Evolutionary conservation across 176 grass and related monocot species (phyloP).

Genomic region (Musa acuminata): DNA sequence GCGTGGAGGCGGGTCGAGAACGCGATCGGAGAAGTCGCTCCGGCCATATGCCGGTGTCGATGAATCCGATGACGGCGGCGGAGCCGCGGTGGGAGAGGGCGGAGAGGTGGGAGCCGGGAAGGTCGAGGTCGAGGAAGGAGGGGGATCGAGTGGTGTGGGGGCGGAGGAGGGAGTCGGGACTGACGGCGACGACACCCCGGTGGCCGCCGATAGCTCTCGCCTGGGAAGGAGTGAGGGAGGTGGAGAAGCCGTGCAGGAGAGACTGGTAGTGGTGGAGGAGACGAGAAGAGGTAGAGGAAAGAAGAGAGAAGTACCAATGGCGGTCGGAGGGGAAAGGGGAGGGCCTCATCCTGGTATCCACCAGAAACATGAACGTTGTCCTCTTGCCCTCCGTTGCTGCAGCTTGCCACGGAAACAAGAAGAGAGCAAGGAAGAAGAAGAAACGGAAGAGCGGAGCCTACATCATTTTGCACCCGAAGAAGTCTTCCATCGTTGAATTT

Average conservation of each 20-base stretch:
- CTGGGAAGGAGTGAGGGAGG: conserved; percentile 42
- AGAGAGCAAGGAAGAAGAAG: background rate
- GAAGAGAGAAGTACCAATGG: conserved; percentile 74
- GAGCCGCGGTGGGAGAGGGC: conserved; percentile 37
- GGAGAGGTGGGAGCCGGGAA: conserved; percentile 49
- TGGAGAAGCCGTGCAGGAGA: conserved; percentile 49
- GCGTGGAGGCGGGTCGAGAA: conserved; percentile 45
- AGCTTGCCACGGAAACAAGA: background rate
- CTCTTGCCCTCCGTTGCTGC: background rate
- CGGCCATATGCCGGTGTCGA: conserved; percentile 95
- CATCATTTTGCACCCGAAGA: no score
- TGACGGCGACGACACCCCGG: conserved; percentile 47
- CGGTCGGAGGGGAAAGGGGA: conserved; percentile 39
- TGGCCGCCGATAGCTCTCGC: conserved; percentile 43
- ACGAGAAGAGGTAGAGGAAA: conserved; percentile 20
- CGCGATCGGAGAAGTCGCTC: conserved; percentile 75
- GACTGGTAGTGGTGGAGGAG: conserved; percentile 74
- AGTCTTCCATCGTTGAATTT: no score
- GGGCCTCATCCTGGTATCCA: background rate
- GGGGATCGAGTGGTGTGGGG: conserved; percentile 90
- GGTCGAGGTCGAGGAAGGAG: conserved; percentile 74
- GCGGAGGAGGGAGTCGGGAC: conserved; percentile 51
- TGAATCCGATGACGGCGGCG: conserved; percentile 64
- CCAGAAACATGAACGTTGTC: background rate
- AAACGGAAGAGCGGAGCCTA: background rate